These are phyloP conservation scores for Annona cherimola DNA, from an alignment of 164 flowering plant species.

Conservation along the genomic window DNA sequence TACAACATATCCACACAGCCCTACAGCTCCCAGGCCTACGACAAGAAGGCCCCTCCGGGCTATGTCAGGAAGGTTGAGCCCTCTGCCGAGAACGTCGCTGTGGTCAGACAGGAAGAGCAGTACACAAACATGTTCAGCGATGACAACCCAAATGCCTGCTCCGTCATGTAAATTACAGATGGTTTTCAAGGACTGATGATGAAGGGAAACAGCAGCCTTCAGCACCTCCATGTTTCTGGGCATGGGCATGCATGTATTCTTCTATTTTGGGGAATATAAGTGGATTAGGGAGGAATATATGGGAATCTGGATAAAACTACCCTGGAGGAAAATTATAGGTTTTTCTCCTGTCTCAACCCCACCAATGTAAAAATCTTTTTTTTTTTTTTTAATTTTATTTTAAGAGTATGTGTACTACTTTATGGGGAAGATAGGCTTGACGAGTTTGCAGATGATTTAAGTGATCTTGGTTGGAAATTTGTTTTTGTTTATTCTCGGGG, in stretches of 20 bases:
- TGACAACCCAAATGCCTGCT: constrained; percentile 84
- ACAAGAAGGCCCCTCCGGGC: constrained; percentile 86
- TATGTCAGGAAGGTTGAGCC: constrained; percentile 47
- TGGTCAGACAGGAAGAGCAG: constrained; percentile 39
- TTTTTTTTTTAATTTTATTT: too few relatives aligned
- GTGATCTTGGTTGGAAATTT: too few relatives aligned
- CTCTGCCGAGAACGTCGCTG: constrained; percentile 15
- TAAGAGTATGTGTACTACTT: too few relatives aligned
- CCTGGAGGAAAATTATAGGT: neutral
- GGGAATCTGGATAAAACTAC: neutral
- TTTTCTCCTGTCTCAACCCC: neutral
- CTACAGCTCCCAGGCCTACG: constrained; percentile 61
- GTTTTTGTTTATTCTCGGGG: neutral
- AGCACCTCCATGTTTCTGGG: neutral
- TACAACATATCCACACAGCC: constrained; percentile 62
- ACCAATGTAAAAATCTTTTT: neutral
- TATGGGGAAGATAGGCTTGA: too few relatives aligned
- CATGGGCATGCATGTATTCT: neutral
- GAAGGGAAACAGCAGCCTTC: neutral
- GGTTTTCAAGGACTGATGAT: neutral
- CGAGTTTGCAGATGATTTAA: too few relatives aligned
- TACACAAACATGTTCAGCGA: constrained; percentile 73
- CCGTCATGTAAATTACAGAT: constrained; percentile 31
- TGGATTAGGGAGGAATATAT: neutral
- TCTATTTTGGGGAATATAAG: neutral